phyloP scores from a whole-genome alignment of 1,139 yeast genomes.

The Debaryomyces sp. region DNA sequence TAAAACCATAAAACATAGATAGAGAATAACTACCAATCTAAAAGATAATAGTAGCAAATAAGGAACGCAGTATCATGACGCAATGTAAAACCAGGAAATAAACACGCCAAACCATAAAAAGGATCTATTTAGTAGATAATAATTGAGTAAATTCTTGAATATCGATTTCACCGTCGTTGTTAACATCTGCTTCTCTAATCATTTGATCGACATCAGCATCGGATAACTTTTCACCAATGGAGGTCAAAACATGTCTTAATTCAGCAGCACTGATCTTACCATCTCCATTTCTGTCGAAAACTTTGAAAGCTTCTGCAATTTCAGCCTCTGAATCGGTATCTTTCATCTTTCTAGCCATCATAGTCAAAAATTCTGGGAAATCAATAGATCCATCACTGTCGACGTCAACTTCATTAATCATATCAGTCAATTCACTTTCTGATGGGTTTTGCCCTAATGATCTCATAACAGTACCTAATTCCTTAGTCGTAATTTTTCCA shows the following conservation, averaged over 20 bases:
- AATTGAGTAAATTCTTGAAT: conserved; percentile 92
- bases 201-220: conserved; percentile 97
- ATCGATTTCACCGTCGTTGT: conserved; percentile 95
- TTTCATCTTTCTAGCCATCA: conserved; percentile 95
- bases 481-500: conserved; percentile 93
- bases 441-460: conserved; percentile 96
- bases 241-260: conserved; percentile 92
- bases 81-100: neutral
- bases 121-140: conserved; percentile 50
- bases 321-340: conserved; percentile 98
- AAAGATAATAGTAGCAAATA: neutral
- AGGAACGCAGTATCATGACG: conserved; percentile 1
- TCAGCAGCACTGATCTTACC: conserved; percentile 97
- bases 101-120: neutral
- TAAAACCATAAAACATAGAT: neutral
- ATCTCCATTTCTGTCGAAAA: conserved; percentile 90
- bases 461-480: conserved; percentile 97
- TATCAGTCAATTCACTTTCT: conserved; percentile 91
- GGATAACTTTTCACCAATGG: conserved; percentile 93
- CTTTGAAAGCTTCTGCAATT: conserved; percentile 96
- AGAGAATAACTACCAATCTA: neutral
- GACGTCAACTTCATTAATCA: conserved; percentile 95
- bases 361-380: conserved; percentile 80
- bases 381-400: conserved; percentile 95
- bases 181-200: conserved; percentile 94